Base-by-base conservation (phyloP, 331 rosid genomes). In the Acacia pycnantha region DNA sequence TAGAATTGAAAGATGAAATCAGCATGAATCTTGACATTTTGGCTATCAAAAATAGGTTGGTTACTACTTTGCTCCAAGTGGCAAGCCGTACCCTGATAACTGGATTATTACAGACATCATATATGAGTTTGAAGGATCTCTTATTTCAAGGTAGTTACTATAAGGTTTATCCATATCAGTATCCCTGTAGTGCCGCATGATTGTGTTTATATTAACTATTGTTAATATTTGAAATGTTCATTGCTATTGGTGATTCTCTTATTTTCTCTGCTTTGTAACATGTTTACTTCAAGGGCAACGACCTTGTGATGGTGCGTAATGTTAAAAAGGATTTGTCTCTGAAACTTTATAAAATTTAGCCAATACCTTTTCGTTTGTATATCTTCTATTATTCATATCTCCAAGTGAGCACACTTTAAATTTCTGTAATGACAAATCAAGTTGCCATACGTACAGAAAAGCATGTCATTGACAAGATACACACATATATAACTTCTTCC, bases 11-110 rank as follows among this genome's bases (percentile, higher is more conserved):
- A 74, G 68, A 75, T 68, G 27, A 40, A 71, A 79, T 80, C 85
- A 53, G 84, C 80, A 73, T 80, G 79, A 88, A 86, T 76, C 86
- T 85, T 88, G 78, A 69, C 86, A 62, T 87, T 79, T 77, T 85
- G 89, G 81, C 79, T 74, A 85, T 88, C 74, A 74, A 87, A 88
- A 87, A 87, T 90, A 95, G 99, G 99, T 95, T 56, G 99, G 97
- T 79, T 95, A 93, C 92, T 95, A 95, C 91, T 95, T 90, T 92
- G 99, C 99, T 85, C 99, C 99, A 47, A 95, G 99, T 26, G 99
- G 99, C 77, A 95, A 95, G 94, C 98, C 97, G 53, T 95, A 95
- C 89, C 99, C 99, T 19, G 99, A 95, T 85, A 95, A 95, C 89
- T 95, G 99, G 99, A 95, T 95, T 85, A 87, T 92, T 79, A 95